phyloP scores from a whole-genome alignment of 805 yeast genomes.

The Candida patagonica region DNA sequence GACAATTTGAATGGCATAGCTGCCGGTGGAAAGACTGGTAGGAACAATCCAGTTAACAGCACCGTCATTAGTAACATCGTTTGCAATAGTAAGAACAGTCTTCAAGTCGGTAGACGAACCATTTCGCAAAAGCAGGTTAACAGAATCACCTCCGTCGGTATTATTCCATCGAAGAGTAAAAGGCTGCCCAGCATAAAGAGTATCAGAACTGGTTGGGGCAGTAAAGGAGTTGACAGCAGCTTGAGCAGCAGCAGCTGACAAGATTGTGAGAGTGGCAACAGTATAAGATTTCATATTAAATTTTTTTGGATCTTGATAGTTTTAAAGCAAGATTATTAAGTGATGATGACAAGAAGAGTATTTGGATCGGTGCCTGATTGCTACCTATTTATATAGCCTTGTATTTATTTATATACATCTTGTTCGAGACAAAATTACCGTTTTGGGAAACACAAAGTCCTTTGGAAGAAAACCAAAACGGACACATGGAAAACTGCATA shows the following conservation, averaged over 20 bases:
- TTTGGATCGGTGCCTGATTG: too few relatives aligned
- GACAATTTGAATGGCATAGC: conserved; percentile 28
- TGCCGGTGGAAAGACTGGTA: conserved; percentile 21
- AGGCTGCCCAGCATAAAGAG: conserved; percentile 24
- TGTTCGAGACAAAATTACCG: too few relatives aligned
- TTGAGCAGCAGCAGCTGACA: conserved; percentile 3
- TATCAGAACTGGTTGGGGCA: conserved; percentile 22
- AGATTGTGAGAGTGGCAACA: conserved; percentile 7
- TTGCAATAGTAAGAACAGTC: conserved; percentile 27
- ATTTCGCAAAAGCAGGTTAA: conserved; percentile 24
- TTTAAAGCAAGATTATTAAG: background rate
- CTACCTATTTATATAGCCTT: too few relatives aligned
- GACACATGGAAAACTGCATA: too few relatives aligned
- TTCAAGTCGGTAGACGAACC: conserved; percentile 27
- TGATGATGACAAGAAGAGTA: background rate
- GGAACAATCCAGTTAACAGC: conserved; percentile 31
- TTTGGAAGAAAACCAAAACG: too few relatives aligned
- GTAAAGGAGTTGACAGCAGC: conserved; percentile 24
- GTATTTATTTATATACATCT: too few relatives aligned
- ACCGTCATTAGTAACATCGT: conserved; percentile 28
- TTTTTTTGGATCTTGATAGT: background rate
- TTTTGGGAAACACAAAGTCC: too few relatives aligned
- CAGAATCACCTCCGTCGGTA: conserved; percentile 25
- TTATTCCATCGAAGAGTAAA: conserved; percentile 26
- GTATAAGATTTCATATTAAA: conserved; percentile 7